phyloP scores from a whole-genome alignment of 2,329 filamentous ascomycete species.

The Calonectria crousiana region DNA sequence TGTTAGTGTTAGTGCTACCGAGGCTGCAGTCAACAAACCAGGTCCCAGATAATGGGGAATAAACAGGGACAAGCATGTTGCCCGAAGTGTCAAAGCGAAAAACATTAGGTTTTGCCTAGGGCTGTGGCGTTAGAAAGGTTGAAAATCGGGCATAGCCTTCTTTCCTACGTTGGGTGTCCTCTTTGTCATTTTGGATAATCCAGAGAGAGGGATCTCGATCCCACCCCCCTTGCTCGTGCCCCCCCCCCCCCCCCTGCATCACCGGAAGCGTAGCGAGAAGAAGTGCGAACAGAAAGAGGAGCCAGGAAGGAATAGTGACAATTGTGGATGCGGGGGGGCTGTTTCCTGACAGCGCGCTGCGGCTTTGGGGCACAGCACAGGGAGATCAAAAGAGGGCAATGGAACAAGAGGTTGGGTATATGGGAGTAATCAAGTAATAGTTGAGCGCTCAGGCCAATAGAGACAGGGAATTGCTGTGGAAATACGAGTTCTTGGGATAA shows the following conservation, averaged over 20 bases:
- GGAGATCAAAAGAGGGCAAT: not conserved
- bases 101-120: not conserved
- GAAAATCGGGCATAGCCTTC: not conserved
- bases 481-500: not conserved
- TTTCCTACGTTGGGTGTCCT: not conserved
- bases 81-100: constrained; percentile 7
- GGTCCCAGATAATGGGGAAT: constrained; percentile 2
- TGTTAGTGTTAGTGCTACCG: not conserved
- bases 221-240: not conserved
- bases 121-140: constrained; percentile 4
- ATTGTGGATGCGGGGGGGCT: constrained; percentile 10
- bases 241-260: not conserved
- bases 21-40: not conserved
- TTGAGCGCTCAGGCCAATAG: constrained; percentile 1
- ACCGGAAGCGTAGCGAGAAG: not conserved
- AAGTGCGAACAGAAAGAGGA: not conserved
- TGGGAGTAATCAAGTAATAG: not conserved
- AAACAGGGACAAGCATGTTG: constrained; percentile 2
- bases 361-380: constrained; percentile 11
- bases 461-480: not conserved
- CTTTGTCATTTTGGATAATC: not conserved
- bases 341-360: not conserved
- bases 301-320: not conserved
- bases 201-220: constrained; percentile 6
- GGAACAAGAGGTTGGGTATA: not conserved